Evolutionary conservation across 768 basidiomycete species (phyloP), one percentile per base, ranked within the genome.

Genomic region (Boletales sp.): DNA sequence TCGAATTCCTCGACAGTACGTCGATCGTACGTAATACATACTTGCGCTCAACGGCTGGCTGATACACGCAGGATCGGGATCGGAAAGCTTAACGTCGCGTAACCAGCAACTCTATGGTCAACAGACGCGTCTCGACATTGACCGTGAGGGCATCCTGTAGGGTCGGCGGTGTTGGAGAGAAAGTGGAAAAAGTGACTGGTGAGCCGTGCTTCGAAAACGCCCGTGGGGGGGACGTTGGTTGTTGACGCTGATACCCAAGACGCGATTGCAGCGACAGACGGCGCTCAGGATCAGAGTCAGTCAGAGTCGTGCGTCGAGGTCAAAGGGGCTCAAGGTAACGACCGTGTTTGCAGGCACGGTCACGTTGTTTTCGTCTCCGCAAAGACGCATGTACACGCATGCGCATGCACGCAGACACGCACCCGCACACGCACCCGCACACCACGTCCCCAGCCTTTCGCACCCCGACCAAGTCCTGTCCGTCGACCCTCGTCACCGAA

Each of bases 1-100:
- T 84, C 18, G 89, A 94, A 41, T 84, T 82, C 61, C 74, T 92
- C 24, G 77, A 81, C 30, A 92, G 94, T 84, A 53, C 50, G 82
- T 69, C 8, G 15, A 8, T 15, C 18, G 18, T 18, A 17, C 13
- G 15, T 14, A 0, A 3, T 27, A 27, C 12, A 3, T 27, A 27
- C 12, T 2, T 31, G 3, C 8, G 4, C 24, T 30, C 81, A 85
- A 36, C 80, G 78, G 21, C 82, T 86, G 75, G 74, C 74, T 81
- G 58, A 59, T 69, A 10, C n/a, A 72, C 86, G 47, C 82, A 86
- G 55, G 75, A 70, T 48, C 76, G 77, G 19, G 86, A 93, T 53
- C 64, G 32, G 82, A 86, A 34, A 82, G 81, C 36, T 65, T 88
- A 46, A 72, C 74, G 47, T 82, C 82, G 57, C 82, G 88, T 24